Evolutionary conservation across 176 grass and related monocot genomes (phyloP).

Genomic region (Tillandsia fasciculata): DNA sequence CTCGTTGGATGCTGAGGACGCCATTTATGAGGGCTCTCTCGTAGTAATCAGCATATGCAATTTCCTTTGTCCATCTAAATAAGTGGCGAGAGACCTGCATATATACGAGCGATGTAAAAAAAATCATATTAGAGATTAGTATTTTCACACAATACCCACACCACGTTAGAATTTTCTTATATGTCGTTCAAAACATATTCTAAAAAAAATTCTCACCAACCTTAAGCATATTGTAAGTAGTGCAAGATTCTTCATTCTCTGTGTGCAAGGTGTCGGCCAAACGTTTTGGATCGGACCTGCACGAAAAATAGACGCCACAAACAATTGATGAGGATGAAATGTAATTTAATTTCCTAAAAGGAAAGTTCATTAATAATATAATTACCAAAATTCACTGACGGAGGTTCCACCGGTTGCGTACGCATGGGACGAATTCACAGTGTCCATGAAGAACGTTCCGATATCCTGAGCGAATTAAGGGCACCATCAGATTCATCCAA

Average conservation of each 20-base stretch:
- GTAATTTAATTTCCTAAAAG: neutral
- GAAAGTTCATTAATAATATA: neutral
- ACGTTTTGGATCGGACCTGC: conserved; percentile 68
- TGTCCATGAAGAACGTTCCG: conserved; percentile 68
- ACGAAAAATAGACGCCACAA: conserved; percentile 1
- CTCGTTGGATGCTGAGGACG: conserved; percentile 87
- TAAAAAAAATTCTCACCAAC: conserved; percentile 28
- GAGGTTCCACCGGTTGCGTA: conserved; percentile 90
- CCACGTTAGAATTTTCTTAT: no score
- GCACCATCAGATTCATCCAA: neutral
- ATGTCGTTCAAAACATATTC: no score
- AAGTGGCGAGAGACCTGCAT: conserved; percentile 72
- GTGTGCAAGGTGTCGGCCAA: conserved; percentile 51
- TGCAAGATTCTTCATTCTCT: conserved; percentile 86
- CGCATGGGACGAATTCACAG: conserved; percentile 75
- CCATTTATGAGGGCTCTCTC: conserved; percentile 81
- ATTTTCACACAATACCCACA: no score
- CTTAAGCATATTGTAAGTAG: conserved; percentile 98
- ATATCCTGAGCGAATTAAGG: conserved; percentile 48
- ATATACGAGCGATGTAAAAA: neutral
- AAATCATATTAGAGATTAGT: neutral
- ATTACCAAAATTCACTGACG: conserved; percentile 89
- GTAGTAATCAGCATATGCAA: conserved; percentile 67
- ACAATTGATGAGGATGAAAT: conserved; percentile 13
- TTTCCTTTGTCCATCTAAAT: conserved; percentile 94